A percentile compares a stretch with the other conserved stretches of the same genome.
Evolutionary conservation across 495 filamentous ascomycete genomes (phyloP).

Genomic region (Neurospora africana): DNA sequence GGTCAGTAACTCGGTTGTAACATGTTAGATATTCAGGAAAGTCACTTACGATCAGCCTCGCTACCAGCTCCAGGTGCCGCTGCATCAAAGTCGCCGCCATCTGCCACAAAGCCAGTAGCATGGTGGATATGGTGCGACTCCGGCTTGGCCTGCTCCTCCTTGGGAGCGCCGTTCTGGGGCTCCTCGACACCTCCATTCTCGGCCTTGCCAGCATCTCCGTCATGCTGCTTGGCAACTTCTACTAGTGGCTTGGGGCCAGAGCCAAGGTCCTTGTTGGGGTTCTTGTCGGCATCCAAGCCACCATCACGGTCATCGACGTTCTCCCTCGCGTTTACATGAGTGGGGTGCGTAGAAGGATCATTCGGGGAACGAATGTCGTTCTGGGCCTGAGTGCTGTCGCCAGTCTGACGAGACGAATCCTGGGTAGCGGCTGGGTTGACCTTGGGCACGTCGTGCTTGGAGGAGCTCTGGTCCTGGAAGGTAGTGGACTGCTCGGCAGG

Average conservation of each 20-base stretch:
- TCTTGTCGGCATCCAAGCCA: constrained; percentile 15
- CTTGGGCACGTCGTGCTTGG: background rate
- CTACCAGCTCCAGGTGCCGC: constrained; percentile 48
- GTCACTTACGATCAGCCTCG: constrained; percentile 52
- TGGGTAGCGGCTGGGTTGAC: constrained; percentile 18
- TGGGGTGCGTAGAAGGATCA: constrained; percentile 19
- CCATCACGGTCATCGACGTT: constrained; percentile 21
- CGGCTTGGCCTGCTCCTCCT: constrained; percentile 13
- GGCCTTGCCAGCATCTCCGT: constrained; percentile 27
- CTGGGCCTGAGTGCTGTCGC: constrained; percentile 26
- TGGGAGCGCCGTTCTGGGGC: constrained; percentile 2
- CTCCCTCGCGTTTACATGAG: constrained; percentile 7
- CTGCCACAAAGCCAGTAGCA: constrained; percentile 41
- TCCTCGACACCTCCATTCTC: constrained; percentile 1
- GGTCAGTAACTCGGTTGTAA: constrained; percentile 1
- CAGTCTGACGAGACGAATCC: constrained; percentile 16
- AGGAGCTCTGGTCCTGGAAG: background rate
- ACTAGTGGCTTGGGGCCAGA: constrained; percentile 33
- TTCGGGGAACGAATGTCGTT: constrained; percentile 25
- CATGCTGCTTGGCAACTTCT: constrained; percentile 30
- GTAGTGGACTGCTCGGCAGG: background rate
- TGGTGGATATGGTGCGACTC: background rate
- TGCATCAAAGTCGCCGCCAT: constrained; percentile 60
- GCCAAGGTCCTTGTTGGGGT: constrained; percentile 28
- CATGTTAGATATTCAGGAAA: background rate